Conservation (phyloP, 176 grass and related monocot genomes). For the Typha latifolia region DNA sequence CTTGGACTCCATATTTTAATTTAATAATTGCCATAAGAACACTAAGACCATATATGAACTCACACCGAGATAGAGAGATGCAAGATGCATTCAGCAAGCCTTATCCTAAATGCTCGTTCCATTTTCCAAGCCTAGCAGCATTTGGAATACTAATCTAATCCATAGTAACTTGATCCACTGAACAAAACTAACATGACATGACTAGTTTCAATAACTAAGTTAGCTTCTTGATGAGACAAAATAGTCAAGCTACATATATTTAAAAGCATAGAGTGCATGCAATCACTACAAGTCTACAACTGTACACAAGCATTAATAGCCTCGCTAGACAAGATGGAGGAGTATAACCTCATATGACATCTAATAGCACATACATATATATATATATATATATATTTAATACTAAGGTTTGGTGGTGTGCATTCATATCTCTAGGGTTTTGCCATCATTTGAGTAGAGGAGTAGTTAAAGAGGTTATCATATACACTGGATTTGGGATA, state of each 20-base stretch:
- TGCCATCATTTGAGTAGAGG: conserved; percentile 11
- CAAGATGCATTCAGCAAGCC: neutral
- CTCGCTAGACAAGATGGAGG: no score
- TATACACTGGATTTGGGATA: conserved; percentile 13
- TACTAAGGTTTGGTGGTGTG: neutral
- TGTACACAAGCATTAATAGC: neutral
- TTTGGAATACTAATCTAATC: conserved; percentile 6
- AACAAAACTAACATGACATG: conserved; percentile 20
- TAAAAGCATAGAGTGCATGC: no score
- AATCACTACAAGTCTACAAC: neutral
- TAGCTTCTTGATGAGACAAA: neutral
- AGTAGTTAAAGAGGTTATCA: neutral
- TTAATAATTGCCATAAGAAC: no score
- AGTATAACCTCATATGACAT: neutral
- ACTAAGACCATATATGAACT: no score
- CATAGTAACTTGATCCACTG: conserved; percentile 16
- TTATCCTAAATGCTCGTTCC: conserved; percentile 7
- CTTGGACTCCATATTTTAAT: no score
- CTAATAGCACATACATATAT: neutral
- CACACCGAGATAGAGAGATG: no score
- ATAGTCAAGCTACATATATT: no score
- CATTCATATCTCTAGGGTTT: conserved; percentile 3
- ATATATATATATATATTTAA: neutral
- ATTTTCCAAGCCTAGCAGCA: conserved; percentile 13
- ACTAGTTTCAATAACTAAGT: conserved; percentile 21